Evolutionary conservation across 805 yeast species (phyloP).

Genomic region (Lipomyces orientalis): DNA sequence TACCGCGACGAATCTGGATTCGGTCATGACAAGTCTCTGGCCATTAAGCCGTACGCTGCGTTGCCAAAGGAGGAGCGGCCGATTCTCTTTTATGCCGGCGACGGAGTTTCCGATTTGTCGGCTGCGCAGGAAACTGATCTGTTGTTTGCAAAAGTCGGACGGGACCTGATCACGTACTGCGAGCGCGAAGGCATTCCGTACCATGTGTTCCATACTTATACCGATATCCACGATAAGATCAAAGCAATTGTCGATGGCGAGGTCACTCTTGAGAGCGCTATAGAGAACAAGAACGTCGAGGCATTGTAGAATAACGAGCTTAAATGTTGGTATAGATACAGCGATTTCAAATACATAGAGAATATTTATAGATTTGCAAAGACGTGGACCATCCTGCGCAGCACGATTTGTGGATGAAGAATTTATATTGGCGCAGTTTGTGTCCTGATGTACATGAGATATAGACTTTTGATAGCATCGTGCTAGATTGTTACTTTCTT

Average conservation of each 20-base stretch:
- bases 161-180: conserved; percentile 87
- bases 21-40: conserved; percentile 93
- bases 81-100: conserved; percentile 89
- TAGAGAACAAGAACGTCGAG: conserved; percentile 26
- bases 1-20: conserved; percentile 84
- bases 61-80: conserved; percentile 56
- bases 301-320: conserved; percentile 2
- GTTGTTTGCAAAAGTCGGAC: conserved; percentile 90
- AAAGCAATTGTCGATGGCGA: conserved; percentile 57
- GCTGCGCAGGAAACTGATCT: conserved; percentile 96
- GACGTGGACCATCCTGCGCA: not conserved
- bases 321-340: not conserved
- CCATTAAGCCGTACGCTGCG: conserved; percentile 60
- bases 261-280: conserved; percentile 38
- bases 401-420: no score
- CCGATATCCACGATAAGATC: conserved; percentile 71
- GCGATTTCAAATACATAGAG: not conserved
- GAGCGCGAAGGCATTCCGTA: conserved; percentile 79
- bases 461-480: no score
- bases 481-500: not conserved
- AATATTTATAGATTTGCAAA: not conserved
- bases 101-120: conserved; percentile 92
- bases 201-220: conserved; percentile 77
- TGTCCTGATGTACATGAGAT: not conserved
- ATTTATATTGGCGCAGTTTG: no score